Evolutionary conservation across 345 rosid genomes (phyloP).

Genomic region (Gossypium rotundifolium): DNA sequence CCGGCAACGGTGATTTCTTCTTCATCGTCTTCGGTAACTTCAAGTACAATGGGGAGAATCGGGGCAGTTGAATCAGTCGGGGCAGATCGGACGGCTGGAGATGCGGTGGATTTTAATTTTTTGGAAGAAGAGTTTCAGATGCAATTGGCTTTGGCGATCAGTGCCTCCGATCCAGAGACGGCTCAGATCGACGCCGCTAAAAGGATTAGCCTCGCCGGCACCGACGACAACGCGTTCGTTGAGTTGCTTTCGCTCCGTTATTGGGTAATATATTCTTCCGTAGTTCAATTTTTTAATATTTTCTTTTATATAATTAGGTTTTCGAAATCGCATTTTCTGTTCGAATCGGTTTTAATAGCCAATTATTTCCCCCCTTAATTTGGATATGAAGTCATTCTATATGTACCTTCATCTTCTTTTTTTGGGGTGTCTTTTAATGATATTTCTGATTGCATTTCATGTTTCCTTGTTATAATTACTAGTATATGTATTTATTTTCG

Average conservation of each 20-base stretch:
- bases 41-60: slow-evolving; percentile 36
- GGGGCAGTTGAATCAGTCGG: slow-evolving; percentile 41
- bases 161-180: slow-evolving; percentile 88
- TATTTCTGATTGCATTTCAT: slow-evolving; percentile 1
- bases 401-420: background rate
- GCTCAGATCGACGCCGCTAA: slow-evolving; percentile 96
- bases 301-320: slow-evolving; percentile 7
- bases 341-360: background rate
- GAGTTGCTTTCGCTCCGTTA: slow-evolving; percentile 76
- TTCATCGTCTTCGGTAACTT: slow-evolving; percentile 39
- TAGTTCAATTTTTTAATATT: background rate
- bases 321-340: background rate
- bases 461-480: background rate
- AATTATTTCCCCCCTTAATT: background rate
- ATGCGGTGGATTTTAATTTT: slow-evolving; percentile 52
- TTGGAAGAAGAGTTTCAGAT: slow-evolving; percentile 95
- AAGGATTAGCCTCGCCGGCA: slow-evolving; percentile 77
- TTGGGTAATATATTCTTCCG: slow-evolving; percentile 49
- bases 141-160: slow-evolving; percentile 87
- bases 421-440: background rate
- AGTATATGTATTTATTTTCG: background rate
- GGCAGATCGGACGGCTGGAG: slow-evolving; percentile 37
- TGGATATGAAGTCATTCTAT: background rate
- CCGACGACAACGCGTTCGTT: slow-evolving; percentile 41
- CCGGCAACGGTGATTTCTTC: slow-evolving; percentile 11